phyloP scores from a whole-genome alignment of 2,329 filamentous ascomycete genomes.

The Juglanconis oblonga region DNA sequence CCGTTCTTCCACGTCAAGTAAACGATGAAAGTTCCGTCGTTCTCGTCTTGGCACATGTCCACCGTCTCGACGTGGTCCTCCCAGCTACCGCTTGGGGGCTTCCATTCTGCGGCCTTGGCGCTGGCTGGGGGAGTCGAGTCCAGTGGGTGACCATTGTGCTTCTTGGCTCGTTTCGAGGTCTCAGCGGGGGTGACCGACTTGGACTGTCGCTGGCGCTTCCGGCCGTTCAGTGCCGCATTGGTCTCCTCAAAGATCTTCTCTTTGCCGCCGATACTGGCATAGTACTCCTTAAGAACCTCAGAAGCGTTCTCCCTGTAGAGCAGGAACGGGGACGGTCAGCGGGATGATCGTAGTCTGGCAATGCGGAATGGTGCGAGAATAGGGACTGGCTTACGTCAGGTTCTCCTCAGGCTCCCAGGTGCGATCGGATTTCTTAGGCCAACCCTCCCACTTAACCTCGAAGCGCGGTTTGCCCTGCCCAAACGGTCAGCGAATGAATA shows the following conservation, averaged over 20 bases:
- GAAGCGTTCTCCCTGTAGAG: conserved; percentile 50
- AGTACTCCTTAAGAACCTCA: conserved; percentile 64
- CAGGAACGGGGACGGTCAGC: conserved; percentile 9
- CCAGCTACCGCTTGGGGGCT: conserved; percentile 71
- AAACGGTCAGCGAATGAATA: conserved; percentile 1
- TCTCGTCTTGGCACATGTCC: conserved; percentile 68
- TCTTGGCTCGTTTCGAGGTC: conserved; percentile 44
- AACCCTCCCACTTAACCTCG: conserved; percentile 80
- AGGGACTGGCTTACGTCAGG: conserved; percentile 44
- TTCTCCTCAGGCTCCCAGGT: conserved; percentile 82
- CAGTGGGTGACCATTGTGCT: conserved; percentile 47
- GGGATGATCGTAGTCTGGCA: neutral
- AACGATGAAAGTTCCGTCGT: conserved; percentile 57
- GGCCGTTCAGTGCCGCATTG: conserved; percentile 46
- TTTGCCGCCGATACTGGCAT: conserved; percentile 60
- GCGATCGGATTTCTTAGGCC: conserved; percentile 63
- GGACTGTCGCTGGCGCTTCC: conserved; percentile 56
- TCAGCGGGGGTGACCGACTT: conserved; percentile 34
- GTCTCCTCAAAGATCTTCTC: conserved; percentile 52
- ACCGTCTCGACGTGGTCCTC: conserved; percentile 69
- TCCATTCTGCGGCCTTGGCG: conserved; percentile 48
- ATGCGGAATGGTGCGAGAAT: neutral
- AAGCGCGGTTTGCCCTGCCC: conserved; percentile 53
- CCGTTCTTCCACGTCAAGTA: conserved; percentile 73
- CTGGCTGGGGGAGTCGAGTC: conserved; percentile 47